Conservation (phyloP, 1,284 basidiomycete genomes). For the Rhizopogon parksii region DNA sequence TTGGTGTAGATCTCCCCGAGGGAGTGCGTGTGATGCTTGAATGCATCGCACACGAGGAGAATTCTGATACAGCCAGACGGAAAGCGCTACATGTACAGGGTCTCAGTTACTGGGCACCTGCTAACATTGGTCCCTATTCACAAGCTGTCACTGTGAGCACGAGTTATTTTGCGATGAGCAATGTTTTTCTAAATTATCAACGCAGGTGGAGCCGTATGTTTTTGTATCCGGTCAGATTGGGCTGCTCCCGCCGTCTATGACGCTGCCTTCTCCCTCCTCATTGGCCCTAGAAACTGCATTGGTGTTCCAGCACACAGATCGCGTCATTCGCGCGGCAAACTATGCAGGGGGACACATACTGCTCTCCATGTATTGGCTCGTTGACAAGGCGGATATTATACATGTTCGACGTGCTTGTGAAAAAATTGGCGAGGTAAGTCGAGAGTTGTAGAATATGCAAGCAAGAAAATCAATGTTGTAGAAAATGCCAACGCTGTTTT, state of each 20-base stretch:
- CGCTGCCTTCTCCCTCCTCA: constrained; percentile 54
- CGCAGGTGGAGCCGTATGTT: constrained; percentile 63
- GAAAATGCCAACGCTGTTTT: constrained; percentile 51
- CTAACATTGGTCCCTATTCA: constrained; percentile 98
- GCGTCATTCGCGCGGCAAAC: constrained; percentile 49
- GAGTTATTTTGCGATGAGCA: constrained; percentile 8
- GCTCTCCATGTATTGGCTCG: constrained; percentile 61
- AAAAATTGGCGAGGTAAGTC: constrained; percentile 19
- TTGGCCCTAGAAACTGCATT: constrained; percentile 66
- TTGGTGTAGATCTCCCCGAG: constrained; percentile 66
- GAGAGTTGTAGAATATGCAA: background rate
- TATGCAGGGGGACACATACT: constrained; percentile 50
- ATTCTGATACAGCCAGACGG: constrained; percentile 31
- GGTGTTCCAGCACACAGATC: constrained; percentile 73
- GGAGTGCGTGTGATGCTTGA: constrained; percentile 65
- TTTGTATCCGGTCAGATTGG: constrained; percentile 96
- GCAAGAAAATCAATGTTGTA: constrained; percentile 11
- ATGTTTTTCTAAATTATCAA: constrained; percentile 3
- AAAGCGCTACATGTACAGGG: constrained; percentile 90
- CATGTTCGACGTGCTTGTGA: constrained; percentile 39
- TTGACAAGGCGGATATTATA: constrained; percentile 32
- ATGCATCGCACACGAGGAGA: constrained; percentile 51
- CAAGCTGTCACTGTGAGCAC: constrained; percentile 76
- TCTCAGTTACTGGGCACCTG: constrained; percentile 96
- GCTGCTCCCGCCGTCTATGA: constrained; percentile 69